A percentile compares a stretch with the other conserved stretches of the same genome.
Conservation (phyloP, 2,329 filamentous ascomycete species). For the Talaromyces sp. region DNA sequence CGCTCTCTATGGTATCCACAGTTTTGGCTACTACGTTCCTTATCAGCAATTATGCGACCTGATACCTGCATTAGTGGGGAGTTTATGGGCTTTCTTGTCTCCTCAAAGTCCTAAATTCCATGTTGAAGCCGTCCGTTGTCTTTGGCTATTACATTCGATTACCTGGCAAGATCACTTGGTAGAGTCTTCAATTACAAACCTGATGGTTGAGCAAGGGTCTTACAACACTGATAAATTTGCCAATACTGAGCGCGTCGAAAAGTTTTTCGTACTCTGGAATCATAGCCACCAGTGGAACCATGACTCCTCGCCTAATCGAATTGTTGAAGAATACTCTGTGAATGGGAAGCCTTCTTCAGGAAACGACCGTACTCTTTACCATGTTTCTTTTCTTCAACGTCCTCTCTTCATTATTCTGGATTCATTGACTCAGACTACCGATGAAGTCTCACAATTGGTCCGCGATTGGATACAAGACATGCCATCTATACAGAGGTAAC, state of each 20-base stretch:
- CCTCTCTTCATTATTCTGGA: conserved; percentile 81
- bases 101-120: conserved; percentile 86
- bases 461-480: conserved; percentile 69
- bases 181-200: conserved; percentile 67
- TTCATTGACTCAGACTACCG: conserved; percentile 64
- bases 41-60: conserved; percentile 52
- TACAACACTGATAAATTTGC: conserved; percentile 22
- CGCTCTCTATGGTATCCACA: conserved; percentile 32
- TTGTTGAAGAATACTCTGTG: conserved; percentile 16
- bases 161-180: conserved; percentile 65
- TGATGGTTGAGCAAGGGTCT: conserved; percentile 54
- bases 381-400: conserved; percentile 64
- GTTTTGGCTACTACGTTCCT: conserved; percentile 29
- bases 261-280: conserved; percentile 39
- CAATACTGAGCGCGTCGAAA: conserved; percentile 30
- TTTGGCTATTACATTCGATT: conserved; percentile 81
- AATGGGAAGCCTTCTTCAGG: conserved; percentile 13
- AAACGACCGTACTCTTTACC: conserved; percentile 27
- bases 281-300: conserved; percentile 36
- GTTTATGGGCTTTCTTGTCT: conserved; percentile 75
- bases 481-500: conserved; percentile 47
- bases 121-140: conserved; percentile 78
- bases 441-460: conserved; percentile 69
- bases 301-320: conserved; percentile 30
- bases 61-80: conserved; percentile 62